Evolutionary conservation across 441 rosid species (phyloP).

Genomic region (Syzygium syzygioides): DNA sequence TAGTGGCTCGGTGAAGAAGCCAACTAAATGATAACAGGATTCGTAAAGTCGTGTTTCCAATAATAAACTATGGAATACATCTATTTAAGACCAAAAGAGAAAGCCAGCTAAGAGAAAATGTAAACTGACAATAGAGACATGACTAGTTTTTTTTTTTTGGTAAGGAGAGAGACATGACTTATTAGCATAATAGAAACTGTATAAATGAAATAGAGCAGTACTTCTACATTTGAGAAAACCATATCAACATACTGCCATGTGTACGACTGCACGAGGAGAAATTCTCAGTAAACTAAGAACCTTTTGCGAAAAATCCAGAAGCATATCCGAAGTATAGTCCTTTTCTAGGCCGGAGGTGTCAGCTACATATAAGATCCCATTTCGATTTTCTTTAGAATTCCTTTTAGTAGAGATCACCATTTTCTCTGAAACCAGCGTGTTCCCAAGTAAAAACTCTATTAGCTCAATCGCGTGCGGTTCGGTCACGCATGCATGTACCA

Average conservation of each 20-base stretch:
- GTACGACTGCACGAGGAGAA: not conserved
- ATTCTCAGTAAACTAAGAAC: not conserved
- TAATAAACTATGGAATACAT: not conserved
- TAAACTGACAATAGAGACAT: not conserved
- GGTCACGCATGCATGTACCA: not conserved
- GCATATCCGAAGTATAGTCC: not conserved
- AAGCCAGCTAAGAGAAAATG: not conserved
- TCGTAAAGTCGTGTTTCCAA: not conserved
- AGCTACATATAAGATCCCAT: not conserved
- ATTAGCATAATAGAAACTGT: not conserved
- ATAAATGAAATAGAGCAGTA: too few species aligned
- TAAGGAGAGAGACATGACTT: not conserved
- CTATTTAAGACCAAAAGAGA: not conserved
- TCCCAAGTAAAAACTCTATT: not conserved
- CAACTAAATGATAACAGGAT: not conserved
- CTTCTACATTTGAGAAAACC: not conserved
- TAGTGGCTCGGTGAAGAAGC: not conserved
- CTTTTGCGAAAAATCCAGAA: not conserved
- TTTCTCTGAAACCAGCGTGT: not conserved
- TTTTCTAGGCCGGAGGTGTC: not conserved
- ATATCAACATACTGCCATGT: not conserved
- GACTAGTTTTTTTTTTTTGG: too few species aligned
- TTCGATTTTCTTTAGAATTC: not conserved
- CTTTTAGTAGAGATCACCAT: not conserved
- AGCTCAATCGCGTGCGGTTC: not conserved